Conservation (phyloP, 768 basidiomycete species). For the Phylloporus scabripes region DNA sequence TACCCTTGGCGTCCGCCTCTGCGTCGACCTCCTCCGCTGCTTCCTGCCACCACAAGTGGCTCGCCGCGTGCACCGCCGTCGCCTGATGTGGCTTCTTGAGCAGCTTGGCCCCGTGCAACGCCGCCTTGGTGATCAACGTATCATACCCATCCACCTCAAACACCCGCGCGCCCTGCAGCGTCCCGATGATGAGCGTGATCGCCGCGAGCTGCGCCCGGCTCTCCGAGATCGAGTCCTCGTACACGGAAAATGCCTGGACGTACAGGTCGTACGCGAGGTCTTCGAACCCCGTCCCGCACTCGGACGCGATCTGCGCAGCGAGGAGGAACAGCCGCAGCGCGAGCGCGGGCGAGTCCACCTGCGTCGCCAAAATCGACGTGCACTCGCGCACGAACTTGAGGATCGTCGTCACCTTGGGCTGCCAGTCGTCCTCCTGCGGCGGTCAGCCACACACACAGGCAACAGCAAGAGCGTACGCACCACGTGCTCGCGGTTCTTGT, state of each 20-base stretch:
- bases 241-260: slow-evolving; percentile 95
- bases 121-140: slow-evolving; percentile 97
- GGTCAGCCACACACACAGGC: neutral
- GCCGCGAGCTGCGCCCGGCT: slow-evolving; percentile 93
- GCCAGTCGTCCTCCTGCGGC: slow-evolving; percentile 77
- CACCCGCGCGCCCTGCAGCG: slow-evolving; percentile 82
- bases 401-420: slow-evolving; percentile 76
- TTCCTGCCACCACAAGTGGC: slow-evolving; percentile 99
- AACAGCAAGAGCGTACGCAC: slow-evolving; percentile 31
- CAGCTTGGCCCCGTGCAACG: slow-evolving; percentile 90
- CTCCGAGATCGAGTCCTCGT: slow-evolving; percentile 96
- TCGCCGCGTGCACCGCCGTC: slow-evolving; percentile 88
- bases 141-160: slow-evolving; percentile 95
- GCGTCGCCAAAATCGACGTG: slow-evolving; percentile 87
- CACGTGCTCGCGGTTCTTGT: slow-evolving; percentile 75
- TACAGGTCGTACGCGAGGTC: slow-evolving; percentile 97
- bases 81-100: slow-evolving; percentile 99
- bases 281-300: slow-evolving; percentile 89
- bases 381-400: slow-evolving; percentile 94
- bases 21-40: slow-evolving; percentile 39
- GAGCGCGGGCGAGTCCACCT: slow-evolving; percentile 88
- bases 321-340: slow-evolving; percentile 94
- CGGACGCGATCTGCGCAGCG: slow-evolving; percentile 91
- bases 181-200: slow-evolving; percentile 93
- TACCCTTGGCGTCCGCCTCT: slow-evolving; percentile 18